A percentile compares a stretch with the other conserved stretches of the same genome.
Conservation (phyloP, 2,329 filamentous ascomycete species). For the Ophiostoma piceae region DNA sequence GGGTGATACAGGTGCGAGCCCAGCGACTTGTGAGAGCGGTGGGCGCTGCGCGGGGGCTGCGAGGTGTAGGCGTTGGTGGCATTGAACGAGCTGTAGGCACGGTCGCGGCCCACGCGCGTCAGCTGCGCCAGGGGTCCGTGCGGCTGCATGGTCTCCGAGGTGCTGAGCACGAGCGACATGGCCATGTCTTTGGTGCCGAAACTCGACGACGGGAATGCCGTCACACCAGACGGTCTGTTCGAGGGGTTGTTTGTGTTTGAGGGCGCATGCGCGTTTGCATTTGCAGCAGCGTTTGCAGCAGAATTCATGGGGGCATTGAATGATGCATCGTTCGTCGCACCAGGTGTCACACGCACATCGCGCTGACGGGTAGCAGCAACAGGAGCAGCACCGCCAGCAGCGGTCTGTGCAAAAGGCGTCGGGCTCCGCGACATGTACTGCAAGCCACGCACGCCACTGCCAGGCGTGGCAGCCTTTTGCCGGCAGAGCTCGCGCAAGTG, state of each 20-base stretch:
- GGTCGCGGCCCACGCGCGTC: slow-evolving; percentile 32
- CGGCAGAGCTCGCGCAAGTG: slow-evolving; percentile 60
- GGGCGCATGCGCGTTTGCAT: neutral
- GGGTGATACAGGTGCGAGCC: slow-evolving; percentile 23
- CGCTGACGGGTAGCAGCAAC: slow-evolving; percentile 40
- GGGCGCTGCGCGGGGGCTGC: neutral
- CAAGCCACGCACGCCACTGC: slow-evolving; percentile 39
- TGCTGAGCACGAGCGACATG: slow-evolving; percentile 58
- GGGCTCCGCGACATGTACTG: slow-evolving; percentile 50
- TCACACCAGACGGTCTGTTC: neutral
- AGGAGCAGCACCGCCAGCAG: slow-evolving; percentile 30
- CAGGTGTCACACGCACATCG: slow-evolving; percentile 36
- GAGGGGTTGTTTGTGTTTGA: neutral
- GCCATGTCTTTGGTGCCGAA: slow-evolving; percentile 60
- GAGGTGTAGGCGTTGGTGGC: slow-evolving; percentile 31
- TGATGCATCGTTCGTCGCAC: slow-evolving; percentile 23
- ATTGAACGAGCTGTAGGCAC: slow-evolving; percentile 10
- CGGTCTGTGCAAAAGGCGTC: slow-evolving; percentile 50
- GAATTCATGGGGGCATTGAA: neutral
- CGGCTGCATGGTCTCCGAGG: slow-evolving; percentile 60
- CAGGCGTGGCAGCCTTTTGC: slow-evolving; percentile 43
- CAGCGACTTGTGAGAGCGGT: slow-evolving; percentile 6
- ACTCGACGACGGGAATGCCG: slow-evolving; percentile 34
- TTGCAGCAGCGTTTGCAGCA: neutral
- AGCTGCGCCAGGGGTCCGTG: slow-evolving; percentile 57